Evolutionary conservation across 441 rosid genomes (phyloP), one percentile per base, ranked within the genome.

Genomic region (Kokia cookei): DNA sequence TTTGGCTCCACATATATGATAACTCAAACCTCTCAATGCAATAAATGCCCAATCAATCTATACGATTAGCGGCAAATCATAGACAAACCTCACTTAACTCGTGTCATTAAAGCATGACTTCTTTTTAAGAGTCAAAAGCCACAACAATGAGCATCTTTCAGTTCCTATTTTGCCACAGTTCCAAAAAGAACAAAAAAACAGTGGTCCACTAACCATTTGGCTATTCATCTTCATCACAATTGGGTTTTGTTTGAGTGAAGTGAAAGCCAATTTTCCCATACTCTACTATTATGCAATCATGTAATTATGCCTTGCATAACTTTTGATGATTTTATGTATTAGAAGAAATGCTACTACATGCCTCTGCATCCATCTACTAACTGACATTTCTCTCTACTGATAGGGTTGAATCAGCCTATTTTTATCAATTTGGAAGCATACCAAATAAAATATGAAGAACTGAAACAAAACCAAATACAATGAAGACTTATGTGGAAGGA

Each of bases 221-320:
- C 70, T 45, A 65, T 65, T 65, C 17, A 65, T 5, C 48, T 37
- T 71, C 67, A 51, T 53, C 48, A 11, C 53, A 15, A 40, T 24
- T n/a, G 17, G 12, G 51, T 79, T 68, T 77, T 29, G 75, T 78
- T 71, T 3, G 82, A 82, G 84, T 85, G 67, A 74, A 72, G 71
- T 83, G 40, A 76, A 81, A 79, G 87, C 59, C 11, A 51, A 22
- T 69, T 42, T 29, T 17, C 22, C 67, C 27, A 10, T 37, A 17
- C 67, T 17, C 7, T 62, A n/a, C 47, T 35, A 35, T 61, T 24
- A 32, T 61, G 45, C 22, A 61, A 42, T 40, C 51, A 17, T 17
- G 50, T 19, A 15, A 4, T 64, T 40, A 64, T 64, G 15, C 29
- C 55, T 43, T 24, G 17, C 13, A 11, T 43, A 43, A 32, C 8